phyloP scores from a whole-genome alignment of 495 filamentous ascomycete genomes.

The Podospora didyma region DNA sequence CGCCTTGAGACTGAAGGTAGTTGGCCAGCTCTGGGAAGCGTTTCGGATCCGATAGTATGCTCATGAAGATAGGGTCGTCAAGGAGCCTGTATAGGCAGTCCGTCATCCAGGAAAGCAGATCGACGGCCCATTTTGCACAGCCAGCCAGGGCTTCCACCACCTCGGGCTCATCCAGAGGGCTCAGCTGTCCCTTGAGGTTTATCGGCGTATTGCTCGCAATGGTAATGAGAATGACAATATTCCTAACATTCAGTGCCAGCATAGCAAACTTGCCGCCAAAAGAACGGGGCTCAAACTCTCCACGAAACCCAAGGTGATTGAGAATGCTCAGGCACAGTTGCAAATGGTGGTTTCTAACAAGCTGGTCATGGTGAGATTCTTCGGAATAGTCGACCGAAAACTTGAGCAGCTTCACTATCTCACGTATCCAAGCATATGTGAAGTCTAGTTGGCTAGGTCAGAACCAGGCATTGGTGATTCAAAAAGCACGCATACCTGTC shows the following conservation, averaged over 20 bases:
- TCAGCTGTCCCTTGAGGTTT: slow-evolving; percentile 35
- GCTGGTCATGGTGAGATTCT: slow-evolving; percentile 62
- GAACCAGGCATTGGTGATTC: background rate
- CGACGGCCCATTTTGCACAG: slow-evolving; percentile 60
- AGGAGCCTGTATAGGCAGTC: slow-evolving; percentile 63
- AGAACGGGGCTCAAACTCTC: slow-evolving; percentile 53
- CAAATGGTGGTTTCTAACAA: slow-evolving; percentile 64
- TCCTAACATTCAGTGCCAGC: slow-evolving; percentile 66
- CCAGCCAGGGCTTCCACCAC: slow-evolving; percentile 53
- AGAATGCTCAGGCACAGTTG: slow-evolving; percentile 68
- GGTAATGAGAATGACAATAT: slow-evolving; percentile 62
- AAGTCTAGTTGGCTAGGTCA: slow-evolving; percentile 38
- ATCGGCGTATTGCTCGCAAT: slow-evolving; percentile 50
- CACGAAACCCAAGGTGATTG: slow-evolving; percentile 62
- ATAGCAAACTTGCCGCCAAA: slow-evolving; percentile 69
- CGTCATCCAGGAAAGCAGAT: slow-evolving; percentile 64
- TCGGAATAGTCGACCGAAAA: slow-evolving; percentile 66
- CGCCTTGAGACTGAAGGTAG: slow-evolving; percentile 41
- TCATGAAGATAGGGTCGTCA: slow-evolving; percentile 47
- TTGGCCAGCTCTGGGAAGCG: slow-evolving; percentile 46
- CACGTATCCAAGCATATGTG: slow-evolving; percentile 50
- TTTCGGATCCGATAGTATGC: slow-evolving; percentile 34
- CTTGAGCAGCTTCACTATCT: slow-evolving; percentile 62
- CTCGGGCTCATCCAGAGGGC: slow-evolving; percentile 62
- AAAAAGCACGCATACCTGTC: slow-evolving; percentile 23